Conservation (phyloP, 148 eudicot species). For the Rhododendron ovatum region DNA sequence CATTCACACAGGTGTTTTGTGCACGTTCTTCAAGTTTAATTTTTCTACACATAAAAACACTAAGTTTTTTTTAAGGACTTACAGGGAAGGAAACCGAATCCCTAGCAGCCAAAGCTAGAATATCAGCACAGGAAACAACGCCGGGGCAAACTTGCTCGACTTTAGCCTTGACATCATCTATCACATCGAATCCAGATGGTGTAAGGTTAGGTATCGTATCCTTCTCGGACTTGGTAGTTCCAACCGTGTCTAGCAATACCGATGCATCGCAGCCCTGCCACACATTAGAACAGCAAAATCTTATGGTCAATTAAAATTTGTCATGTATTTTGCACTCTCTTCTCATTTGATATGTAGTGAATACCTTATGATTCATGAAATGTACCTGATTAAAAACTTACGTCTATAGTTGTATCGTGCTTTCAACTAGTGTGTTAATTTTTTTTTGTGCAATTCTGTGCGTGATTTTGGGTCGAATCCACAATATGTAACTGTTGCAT, state of each 20-base stretch:
- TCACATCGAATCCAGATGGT: slow-evolving; percentile 13
- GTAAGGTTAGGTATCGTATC: slow-evolving; percentile 18
- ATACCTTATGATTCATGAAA: no score
- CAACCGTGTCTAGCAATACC: slow-evolving; percentile 8
- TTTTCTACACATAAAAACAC: background rate
- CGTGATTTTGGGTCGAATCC: background rate
- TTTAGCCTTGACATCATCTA: slow-evolving; percentile 24
- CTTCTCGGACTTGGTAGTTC: slow-evolving; percentile 8
- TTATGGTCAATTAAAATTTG: no score
- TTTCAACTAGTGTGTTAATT: background rate
- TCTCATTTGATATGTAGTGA: background rate
- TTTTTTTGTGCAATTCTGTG: background rate
- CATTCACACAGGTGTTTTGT: no score
- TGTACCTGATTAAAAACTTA: background rate
- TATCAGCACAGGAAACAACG: slow-evolving; percentile 27
- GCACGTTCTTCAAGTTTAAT: no score
- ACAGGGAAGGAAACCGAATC: slow-evolving; percentile 7
- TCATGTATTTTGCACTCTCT: no score
- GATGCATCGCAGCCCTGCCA: slow-evolving; percentile 27
- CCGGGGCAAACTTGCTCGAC: slow-evolving; percentile 22
- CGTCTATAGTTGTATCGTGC: background rate
- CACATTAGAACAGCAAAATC: background rate
- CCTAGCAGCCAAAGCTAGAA: slow-evolving; percentile 23
- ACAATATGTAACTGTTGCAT: background rate
- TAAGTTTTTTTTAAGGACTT: background rate